phyloP scores from a whole-genome alignment of 441 rosid species.

The Viola pubescens region DNA sequence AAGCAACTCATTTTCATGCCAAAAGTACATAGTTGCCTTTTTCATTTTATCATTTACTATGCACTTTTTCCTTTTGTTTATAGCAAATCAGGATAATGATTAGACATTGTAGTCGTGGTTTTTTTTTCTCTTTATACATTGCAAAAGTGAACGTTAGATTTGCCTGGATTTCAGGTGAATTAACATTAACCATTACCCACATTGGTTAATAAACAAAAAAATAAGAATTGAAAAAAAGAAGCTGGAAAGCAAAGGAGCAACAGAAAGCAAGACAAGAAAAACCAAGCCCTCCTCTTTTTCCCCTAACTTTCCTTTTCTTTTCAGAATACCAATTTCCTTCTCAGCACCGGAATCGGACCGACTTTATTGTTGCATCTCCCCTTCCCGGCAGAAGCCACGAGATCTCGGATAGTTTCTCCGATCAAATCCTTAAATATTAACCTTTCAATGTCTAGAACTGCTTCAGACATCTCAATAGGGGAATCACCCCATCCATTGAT shows the following conservation, averaged over 20 bases:
- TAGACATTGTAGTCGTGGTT: constrained; percentile 13
- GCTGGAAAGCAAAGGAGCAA: constrained; percentile 3
- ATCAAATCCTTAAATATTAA: constrained; percentile 75
- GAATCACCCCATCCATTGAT: constrained; percentile 50
- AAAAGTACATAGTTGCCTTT: not conserved
- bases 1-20: constrained; percentile 4
- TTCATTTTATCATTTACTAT: not conserved
- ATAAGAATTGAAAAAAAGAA: not conserved
- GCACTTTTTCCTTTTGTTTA: not conserved
- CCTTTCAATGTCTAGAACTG: constrained; percentile 67
- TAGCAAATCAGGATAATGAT: not conserved
- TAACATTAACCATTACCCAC: constrained; percentile 15
- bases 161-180: constrained; percentile 29
- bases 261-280: constrained; percentile 10
- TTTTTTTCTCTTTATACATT: constrained; percentile 15
- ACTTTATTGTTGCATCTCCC: constrained; percentile 18
- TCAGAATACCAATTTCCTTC: constrained; percentile 74
- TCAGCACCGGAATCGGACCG: constrained; percentile 14
- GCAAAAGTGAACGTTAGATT: constrained; percentile 24
- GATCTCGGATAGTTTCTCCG: constrained; percentile 63
- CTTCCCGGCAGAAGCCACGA: constrained; percentile 35
- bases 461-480: constrained; percentile 62
- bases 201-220: constrained; percentile 8
- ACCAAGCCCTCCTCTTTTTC: constrained; percentile 1
- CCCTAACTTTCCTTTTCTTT: constrained; percentile 13